These are phyloP conservation scores for Hanseniaspora lindneri DNA, from an alignment of 805 yeast species.

Conservation along the genomic window DNA sequence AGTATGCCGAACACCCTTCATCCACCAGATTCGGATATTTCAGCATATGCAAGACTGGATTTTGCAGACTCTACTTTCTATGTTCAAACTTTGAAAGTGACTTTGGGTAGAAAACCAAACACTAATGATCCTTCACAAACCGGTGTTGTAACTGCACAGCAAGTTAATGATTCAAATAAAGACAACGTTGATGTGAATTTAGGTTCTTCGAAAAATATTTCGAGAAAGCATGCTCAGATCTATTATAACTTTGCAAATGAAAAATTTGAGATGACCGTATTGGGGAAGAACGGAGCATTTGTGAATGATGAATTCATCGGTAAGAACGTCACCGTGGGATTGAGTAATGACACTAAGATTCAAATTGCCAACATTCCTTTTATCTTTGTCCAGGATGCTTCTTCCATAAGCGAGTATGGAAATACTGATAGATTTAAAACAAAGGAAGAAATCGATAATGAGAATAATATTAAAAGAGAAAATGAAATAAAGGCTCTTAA, in stretches of 20 bases:
- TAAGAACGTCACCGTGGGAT: constrained; percentile 80
- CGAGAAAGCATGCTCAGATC: constrained; percentile 88
- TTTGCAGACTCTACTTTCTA: constrained; percentile 88
- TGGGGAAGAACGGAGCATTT: constrained; percentile 95
- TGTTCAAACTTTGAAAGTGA: constrained; percentile 89
- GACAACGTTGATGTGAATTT: constrained; percentile 84
- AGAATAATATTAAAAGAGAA: constrained; percentile 12
- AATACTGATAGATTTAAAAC: constrained; percentile 14
- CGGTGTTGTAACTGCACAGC: constrained; percentile 15
- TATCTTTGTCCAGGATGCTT: constrained; percentile 70
- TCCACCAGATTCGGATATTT: constrained; percentile 27
- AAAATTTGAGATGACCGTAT: constrained; percentile 76
- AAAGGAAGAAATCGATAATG: constrained; percentile 16
- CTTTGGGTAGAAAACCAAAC: constrained; percentile 61
- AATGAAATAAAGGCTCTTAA: constrained; percentile 8
- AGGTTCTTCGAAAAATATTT: constrained; percentile 84
- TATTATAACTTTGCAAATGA: constrained; percentile 95
- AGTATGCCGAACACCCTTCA: constrained; percentile 2
- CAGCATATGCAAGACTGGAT: constrained; percentile 61
- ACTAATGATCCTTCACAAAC: constrained; percentile 13
- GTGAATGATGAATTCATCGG: constrained; percentile 85
- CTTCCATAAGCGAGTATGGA: constrained; percentile 25
- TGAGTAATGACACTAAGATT: constrained; percentile 66
- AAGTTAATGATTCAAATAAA: constrained; percentile 6
- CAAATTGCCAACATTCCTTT: constrained; percentile 91